Base-by-base conservation (phyloP, 192 early-diverging fungal genomes). In the Podila clonocystis region DNA sequence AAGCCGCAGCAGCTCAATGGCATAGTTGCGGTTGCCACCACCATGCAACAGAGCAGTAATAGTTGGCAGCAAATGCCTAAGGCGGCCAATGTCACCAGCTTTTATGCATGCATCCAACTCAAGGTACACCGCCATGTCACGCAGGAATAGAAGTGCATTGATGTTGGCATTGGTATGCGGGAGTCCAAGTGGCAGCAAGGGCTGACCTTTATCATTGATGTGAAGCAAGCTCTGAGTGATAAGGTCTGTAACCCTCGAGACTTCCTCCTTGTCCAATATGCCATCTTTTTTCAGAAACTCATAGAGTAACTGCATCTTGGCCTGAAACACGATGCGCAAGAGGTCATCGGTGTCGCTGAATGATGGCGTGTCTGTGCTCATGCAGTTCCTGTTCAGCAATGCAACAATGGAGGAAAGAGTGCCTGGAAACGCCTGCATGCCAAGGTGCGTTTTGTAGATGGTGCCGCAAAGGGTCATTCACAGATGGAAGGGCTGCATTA, bases 21-120 rank as follows among this genome's bases (percentile, higher is more conserved):
- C 70, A 50, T 72, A 72, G 61, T 72, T 72, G 50, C n/a, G 63
- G 24, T 52, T 72, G 62, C 70, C 62, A 36, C 70, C 70, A 57
- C 62, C 70, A 52, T 72, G 70, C 62, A 72, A 60, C 70, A 72
- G 63, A 33, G 63, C 19, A 11, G 70, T 72, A 20, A 72, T 72
- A 50, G 9, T 57, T 50, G 50, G 61, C 19, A 72, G 36, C 9
- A 72, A 1, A 22, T 38, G 24, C 5, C 24, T 9, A 26, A 72
- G 55, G 48, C 70, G 61, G 19, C 70, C 70, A 58, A 72, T 64
- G 28, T 72, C 70, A 7, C 70, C 70, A 26, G 48, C 61, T 57
- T 72, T 63, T 50, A 64, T 29, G 7, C 62, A 61, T 0, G 28
- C 33, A 13, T 6, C 11, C 24, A 72, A 57, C 62, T 72, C 70